Percentiles rank a stretch among this genome's conserved stretches.
Evolutionary conservation across 169 alveolate species (phyloP).

Genomic region (Ophryocystis elektroscirrha): DNA sequence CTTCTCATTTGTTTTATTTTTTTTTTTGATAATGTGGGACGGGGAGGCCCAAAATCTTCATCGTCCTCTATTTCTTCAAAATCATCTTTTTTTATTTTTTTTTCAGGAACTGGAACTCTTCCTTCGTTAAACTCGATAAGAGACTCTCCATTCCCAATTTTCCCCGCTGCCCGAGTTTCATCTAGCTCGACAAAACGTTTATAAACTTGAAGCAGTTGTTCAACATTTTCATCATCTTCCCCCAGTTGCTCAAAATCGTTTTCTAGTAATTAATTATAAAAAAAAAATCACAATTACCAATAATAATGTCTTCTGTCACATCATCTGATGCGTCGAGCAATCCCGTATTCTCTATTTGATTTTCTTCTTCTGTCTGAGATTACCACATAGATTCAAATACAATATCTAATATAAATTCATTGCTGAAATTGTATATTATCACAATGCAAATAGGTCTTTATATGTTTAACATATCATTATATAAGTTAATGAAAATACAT

Average conservation of each 20-base stretch:
- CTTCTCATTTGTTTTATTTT: too few relatives aligned
- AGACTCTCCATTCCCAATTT: not conserved
- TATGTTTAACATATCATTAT: not conserved
- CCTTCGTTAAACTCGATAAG: conserved; percentile 8
- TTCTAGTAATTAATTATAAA: conserved; percentile 3
- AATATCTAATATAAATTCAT: conserved; percentile 2
- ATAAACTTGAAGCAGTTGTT: conserved; percentile 4
- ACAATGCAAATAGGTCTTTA: not conserved
- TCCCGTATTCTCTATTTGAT: too few relatives aligned
- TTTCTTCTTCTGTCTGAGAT: conserved; percentile 3
- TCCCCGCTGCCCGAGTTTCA: conserved; percentile 2
- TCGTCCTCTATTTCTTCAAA: conserved; percentile 14
- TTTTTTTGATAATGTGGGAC: conserved; percentile 22
- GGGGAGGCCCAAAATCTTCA: conserved; percentile 21
- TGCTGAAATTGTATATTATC: conserved; percentile 1
- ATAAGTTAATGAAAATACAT: not conserved
- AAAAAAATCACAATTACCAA: conserved; percentile 8
- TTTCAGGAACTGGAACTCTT: not conserved
- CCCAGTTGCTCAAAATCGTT: conserved; percentile 1
- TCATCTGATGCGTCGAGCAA: too few relatives aligned
- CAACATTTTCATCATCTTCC: conserved; percentile 12
- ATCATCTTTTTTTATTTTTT: conserved; percentile 5
- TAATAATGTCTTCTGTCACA: too few relatives aligned
- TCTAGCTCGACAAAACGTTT: conserved; percentile 10
- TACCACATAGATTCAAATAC: not conserved